Conservation (phyloP, 345 rosid genomes). For the Erucastrum elatum region DNA sequence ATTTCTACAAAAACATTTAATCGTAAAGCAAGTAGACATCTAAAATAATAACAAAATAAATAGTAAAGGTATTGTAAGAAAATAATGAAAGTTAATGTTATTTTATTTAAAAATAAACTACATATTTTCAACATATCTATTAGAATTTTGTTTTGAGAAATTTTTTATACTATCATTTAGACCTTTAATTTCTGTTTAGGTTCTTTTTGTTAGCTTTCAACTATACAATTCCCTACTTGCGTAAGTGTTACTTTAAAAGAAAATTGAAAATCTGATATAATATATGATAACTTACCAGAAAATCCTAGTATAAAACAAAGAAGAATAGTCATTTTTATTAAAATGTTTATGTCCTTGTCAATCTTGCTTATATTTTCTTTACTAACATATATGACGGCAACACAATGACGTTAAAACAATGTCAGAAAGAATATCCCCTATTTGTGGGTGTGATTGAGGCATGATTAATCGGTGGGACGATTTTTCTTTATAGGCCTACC, state of each 20-base stretch:
- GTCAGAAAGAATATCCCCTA: not conserved
- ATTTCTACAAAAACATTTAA: no score
- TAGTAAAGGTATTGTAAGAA: no score
- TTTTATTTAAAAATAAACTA: no score
- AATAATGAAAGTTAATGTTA: no score
- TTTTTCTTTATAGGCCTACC: not conserved
- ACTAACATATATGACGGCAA: conserved; percentile 2
- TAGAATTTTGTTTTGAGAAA: no score
- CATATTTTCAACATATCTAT: no score
- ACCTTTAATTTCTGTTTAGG: not conserved
- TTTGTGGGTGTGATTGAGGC: not conserved
- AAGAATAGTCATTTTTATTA: not conserved
- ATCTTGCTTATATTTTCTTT: not conserved
- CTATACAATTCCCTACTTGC: not conserved
- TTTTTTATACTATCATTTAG: not conserved
- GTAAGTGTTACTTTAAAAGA: not conserved
- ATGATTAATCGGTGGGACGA: not conserved
- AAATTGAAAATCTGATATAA: not conserved
- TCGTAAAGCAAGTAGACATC: no score
- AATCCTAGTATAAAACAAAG: not conserved
- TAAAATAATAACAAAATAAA: no score
- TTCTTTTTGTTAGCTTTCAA: not conserved
- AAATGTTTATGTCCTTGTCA: not conserved
- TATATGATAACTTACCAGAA: not conserved
- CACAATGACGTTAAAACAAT: not conserved